These are phyloP conservation scores for Coemansia sp. DNA, from an alignment of 192 early-diverging fungal species.

Conservation along the genomic window DNA sequence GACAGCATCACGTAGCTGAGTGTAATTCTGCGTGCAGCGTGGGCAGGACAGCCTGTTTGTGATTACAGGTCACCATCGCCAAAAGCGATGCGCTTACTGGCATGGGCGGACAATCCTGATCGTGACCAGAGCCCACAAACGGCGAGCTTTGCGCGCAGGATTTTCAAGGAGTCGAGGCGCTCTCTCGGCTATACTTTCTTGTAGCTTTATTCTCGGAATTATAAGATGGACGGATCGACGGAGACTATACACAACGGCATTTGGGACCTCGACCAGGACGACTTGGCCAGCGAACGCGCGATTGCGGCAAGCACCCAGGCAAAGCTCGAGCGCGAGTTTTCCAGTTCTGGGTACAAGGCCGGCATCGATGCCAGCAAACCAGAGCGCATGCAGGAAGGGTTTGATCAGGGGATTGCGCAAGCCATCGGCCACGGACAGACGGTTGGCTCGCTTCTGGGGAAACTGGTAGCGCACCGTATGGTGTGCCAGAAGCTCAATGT, in stretches of 20 bases:
- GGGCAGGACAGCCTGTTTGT: no score
- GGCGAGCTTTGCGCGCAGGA: neutral
- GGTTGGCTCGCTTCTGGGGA: conserved; percentile 22
- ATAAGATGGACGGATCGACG: neutral
- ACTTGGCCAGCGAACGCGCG: conserved; percentile 17
- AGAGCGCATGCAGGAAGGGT: conserved; percentile 31
- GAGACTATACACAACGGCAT: conserved; percentile 11
- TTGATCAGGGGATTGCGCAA: conserved; percentile 21
- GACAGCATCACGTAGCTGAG: no score
- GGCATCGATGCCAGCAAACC: conserved; percentile 35
- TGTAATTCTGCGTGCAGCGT: no score
- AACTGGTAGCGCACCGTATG: conserved; percentile 20
- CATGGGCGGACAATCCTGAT: neutral
- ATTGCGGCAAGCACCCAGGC: conserved; percentile 15
- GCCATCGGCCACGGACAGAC: conserved; percentile 16
- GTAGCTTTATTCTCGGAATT: no score
- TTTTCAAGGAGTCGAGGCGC: no score
- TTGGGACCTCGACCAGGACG: conserved; percentile 19
- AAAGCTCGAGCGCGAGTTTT: conserved; percentile 19
- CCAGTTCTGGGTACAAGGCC: conserved; percentile 28
- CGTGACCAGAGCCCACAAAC: neutral
- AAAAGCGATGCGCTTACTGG: no score
- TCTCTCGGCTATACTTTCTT: no score
- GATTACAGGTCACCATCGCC: no score
- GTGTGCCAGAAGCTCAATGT: conserved; percentile 11